Conservation (phyloP, 1,139 yeast genomes). For the Schizosaccharomyces versatilis region DNA sequence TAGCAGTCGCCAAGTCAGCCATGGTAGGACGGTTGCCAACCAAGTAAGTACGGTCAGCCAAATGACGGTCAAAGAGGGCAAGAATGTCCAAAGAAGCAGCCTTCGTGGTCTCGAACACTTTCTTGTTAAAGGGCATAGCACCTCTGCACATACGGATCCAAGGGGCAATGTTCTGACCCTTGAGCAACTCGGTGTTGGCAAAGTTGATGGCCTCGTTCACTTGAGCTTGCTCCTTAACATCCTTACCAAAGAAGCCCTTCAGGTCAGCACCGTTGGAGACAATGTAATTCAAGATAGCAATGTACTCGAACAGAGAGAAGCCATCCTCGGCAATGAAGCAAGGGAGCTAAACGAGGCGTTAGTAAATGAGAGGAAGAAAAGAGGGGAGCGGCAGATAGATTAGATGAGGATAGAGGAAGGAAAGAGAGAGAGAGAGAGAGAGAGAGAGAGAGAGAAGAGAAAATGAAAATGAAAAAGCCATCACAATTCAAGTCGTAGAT, state of each 20-base stretch:
- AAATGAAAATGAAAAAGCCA: too few relatives aligned
- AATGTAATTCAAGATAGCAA: background rate
- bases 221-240: background rate
- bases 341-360: background rate
- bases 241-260: background rate
- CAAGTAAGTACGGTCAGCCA: background rate
- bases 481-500: too few relatives aligned
- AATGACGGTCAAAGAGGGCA: background rate
- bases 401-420: too few relatives aligned
- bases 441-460: too few relatives aligned
- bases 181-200: background rate
- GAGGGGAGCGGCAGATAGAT: too few relatives aligned
- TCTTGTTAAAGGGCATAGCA: background rate
- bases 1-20: background rate
- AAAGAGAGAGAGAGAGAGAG: too few relatives aligned
- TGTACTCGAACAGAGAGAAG: background rate
- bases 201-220: background rate
- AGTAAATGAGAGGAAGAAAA: background rate
- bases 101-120: background rate
- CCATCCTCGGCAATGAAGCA: background rate
- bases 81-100: background rate
- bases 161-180: background rate
- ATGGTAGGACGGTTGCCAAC: background rate
- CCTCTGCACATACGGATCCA: background rate
- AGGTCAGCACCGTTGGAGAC: background rate